Conservation (phyloP, 2,329 filamentous ascomycete species). For the Emergomyces pasteurianus region DNA sequence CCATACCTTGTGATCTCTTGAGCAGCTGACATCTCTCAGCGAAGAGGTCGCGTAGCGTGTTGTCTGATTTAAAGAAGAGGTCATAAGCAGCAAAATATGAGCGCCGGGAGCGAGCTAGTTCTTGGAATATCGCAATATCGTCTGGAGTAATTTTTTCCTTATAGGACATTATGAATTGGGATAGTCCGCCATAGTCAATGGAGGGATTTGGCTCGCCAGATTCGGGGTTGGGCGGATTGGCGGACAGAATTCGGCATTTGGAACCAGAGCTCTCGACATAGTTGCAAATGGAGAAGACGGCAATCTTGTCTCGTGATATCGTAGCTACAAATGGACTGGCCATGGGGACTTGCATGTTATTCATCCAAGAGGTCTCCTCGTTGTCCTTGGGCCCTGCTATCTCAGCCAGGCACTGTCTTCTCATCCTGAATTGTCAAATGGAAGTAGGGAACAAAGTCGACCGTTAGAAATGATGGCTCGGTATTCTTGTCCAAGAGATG, state of each 20-base stretch:
- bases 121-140: not conserved
- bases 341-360: not conserved
- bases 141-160: not conserved
- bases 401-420: too few relatives aligned
- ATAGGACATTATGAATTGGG: not conserved
- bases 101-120: conserved; percentile 1
- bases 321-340: not conserved
- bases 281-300: not conserved
- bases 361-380: not conserved
- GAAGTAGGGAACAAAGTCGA: not conserved
- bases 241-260: not conserved
- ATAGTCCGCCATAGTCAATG: conserved; percentile 8
- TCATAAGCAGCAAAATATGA: conserved; percentile 5
- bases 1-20: not conserved
- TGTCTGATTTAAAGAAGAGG: not conserved
- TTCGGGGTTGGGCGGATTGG: not conserved
- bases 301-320: not conserved
- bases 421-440: not conserved
- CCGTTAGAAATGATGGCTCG: not conserved
- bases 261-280: not conserved
- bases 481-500: not conserved
- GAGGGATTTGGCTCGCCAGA: conserved; percentile 7
- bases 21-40: not conserved
- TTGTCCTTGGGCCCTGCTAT: not conserved
- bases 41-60: not conserved